A percentile compares a stretch with the other conserved stretches of the same genome.
These are phyloP conservation scores for Sutorius australiensis DNA, from an alignment of 768 basidiomycete genomes.

Conservation along the genomic window DNA sequence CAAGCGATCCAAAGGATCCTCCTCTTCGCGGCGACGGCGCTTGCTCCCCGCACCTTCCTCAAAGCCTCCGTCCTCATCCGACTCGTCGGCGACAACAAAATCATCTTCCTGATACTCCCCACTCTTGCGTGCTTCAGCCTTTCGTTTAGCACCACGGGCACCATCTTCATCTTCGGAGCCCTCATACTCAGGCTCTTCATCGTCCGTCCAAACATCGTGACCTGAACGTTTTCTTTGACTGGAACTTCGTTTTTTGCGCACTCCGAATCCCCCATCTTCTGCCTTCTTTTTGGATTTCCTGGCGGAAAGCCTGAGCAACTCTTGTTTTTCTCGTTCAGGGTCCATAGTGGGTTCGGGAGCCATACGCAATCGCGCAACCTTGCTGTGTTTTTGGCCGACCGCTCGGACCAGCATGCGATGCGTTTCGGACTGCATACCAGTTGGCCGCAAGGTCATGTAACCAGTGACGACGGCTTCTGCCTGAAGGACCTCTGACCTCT, in stretches of 20 bases:
- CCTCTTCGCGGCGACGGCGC: constrained; percentile 39
- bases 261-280: constrained; percentile 47
- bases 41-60: constrained; percentile 35
- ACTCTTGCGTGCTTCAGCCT: constrained; percentile 45
- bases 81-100: constrained; percentile 76
- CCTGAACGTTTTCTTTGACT: constrained; percentile 38
- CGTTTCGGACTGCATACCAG: constrained; percentile 86
- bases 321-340: constrained; percentile 69
- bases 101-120: constrained; percentile 83
- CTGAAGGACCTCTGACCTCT: constrained; percentile 81
- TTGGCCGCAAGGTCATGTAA: constrained; percentile 78
- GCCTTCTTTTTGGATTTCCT: constrained; percentile 60
- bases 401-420: constrained; percentile 86
- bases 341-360: constrained; percentile 75
- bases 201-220: constrained; percentile 61
- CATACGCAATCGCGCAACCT: constrained; percentile 74
- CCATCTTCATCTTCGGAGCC: constrained; percentile 63
- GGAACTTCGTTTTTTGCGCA: constrained; percentile 46
- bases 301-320: constrained; percentile 59
- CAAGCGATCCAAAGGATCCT: constrained; percentile 64
- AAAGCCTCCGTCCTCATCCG: constrained; percentile 55
- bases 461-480: constrained; percentile 81
- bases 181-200: constrained; percentile 58
- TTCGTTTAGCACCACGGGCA: constrained; percentile 40
- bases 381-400: constrained; percentile 81